Base-by-base conservation (phyloP, 495 filamentous ascomycete genomes). In the Pyronema domesticum region DNA sequence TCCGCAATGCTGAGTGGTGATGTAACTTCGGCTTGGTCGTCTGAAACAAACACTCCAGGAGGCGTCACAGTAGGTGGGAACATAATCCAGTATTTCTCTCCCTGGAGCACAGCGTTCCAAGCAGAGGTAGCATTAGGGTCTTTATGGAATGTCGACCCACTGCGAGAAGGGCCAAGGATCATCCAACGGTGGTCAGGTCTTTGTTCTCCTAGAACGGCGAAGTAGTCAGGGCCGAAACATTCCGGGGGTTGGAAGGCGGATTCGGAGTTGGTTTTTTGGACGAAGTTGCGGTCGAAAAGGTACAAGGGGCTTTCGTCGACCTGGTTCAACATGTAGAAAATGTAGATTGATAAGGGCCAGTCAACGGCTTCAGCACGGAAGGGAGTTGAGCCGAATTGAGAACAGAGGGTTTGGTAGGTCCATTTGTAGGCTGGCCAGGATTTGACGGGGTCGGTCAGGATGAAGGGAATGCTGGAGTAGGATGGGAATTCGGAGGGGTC, bases 1-100 rank as follows among this genome's bases (percentile, higher is more conserved):
- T 98, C 91, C 18, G 89, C 86, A 59, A 98, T 95, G 67, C 87
- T 94, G 1, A 95, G 77, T 7, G 91, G 91, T 33, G 82, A 85
- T 0, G 91, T 98, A 14, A 98, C 88, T 68, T 98, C 91, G 62
- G 87, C 89, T 61, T 86, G 82, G 65, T 98, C 91, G 37, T 81
- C 75, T 7, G 88, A 94, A 9, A 95, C 87, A 61, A 83, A 93
- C 15, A 98, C 87, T 17, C 91, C 91, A 4, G 91, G 91, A 8
- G 84, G 84, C 7, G 80, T 76, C 61, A 79, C 19, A 74, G 76
- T 33, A 76, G 81, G 71, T 46, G 91, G 79, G 73, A 95, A 89
- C 82, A 87, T 94, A 57, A 98, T 93, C 91, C 91, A 98, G 71
- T 96, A 98, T 67, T 98, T 98, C 15, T 83, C 80, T 13, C 91